Percentiles rank a stretch among this genome's conserved stretches.
Evolutionary conservation across 164 flowering plant genomes (phyloP).

Genomic region (Amborella trichopoda): DNA sequence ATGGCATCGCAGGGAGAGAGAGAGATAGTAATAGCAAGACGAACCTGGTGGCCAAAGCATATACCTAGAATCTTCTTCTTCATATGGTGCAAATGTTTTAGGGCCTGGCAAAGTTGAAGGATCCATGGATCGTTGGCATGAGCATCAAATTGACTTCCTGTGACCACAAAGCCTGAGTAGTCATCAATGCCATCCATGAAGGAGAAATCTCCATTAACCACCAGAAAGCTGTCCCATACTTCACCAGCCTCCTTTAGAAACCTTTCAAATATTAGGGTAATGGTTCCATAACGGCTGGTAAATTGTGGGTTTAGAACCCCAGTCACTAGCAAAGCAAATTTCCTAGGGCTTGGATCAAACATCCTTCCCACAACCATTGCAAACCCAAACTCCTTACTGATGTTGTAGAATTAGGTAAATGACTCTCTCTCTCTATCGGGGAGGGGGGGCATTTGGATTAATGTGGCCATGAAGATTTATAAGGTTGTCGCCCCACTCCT

Average conservation of each 20-base stretch:
- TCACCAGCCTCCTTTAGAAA: slow-evolving; percentile 4
- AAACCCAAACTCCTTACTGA: too few species aligned
- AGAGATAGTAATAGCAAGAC: too few species aligned
- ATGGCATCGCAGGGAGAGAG: too few species aligned
- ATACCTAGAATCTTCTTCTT: slow-evolving; percentile 7
- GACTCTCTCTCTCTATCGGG: too few species aligned
- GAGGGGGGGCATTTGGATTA: too few species aligned
- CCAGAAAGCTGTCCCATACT: slow-evolving; percentile 6
- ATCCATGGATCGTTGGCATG: slow-evolving; percentile 8
- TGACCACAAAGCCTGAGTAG: slow-evolving; percentile 9
- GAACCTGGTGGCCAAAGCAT: slow-evolving; percentile 13
- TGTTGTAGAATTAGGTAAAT: too few species aligned
- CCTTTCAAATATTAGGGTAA: neutral
- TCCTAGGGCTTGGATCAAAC: too few species aligned
- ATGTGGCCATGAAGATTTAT: too few species aligned
- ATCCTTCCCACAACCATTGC: too few species aligned
- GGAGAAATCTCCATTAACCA: slow-evolving; percentile 9
- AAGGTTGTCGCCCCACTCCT: too few species aligned
- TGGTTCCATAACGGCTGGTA: slow-evolving; percentile 3
- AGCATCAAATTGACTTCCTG: slow-evolving; percentile 5
- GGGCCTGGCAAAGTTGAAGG: slow-evolving; percentile 1
- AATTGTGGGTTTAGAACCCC: slow-evolving; percentile 3
- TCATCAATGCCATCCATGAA: neutral
- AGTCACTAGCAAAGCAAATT: slow-evolving; percentile 9
- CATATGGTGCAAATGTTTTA: neutral